phyloP scores from a whole-genome alignment of 768 basidiomycete species.

The Coprinopsis strossmayeri region DNA sequence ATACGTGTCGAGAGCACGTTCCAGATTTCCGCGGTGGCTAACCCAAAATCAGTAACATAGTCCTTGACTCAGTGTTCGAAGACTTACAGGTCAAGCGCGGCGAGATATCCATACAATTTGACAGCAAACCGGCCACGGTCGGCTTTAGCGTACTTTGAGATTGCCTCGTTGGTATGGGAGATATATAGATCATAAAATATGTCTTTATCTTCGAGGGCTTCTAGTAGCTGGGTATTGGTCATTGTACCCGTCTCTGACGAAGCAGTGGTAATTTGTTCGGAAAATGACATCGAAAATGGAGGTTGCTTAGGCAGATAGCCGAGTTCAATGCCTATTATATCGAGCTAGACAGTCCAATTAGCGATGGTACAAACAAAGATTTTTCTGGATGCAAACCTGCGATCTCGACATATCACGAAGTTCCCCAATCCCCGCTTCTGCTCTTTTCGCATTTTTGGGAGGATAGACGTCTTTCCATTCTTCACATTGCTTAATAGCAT shows the following conservation, averaged over 20 bases:
- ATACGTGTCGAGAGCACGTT: constrained; percentile 62
- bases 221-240: constrained; percentile 54
- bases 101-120: constrained; percentile 78
- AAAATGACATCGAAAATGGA: constrained; percentile 58
- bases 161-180: constrained; percentile 68
- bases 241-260: constrained; percentile 28
- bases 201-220: constrained; percentile 47
- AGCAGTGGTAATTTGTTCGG: constrained; percentile 9
- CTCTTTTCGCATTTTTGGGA: constrained; percentile 41
- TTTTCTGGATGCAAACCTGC: no score
- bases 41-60: not conserved
- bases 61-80: not conserved
- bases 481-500: constrained; percentile 75
- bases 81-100: constrained; percentile 83
- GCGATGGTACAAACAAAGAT: no score
- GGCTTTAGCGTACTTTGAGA: constrained; percentile 79
- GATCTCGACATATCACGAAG: constrained; percentile 80
- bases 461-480: constrained; percentile 51
- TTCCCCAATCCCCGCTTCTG: constrained; percentile 82
- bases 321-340: constrained; percentile 69
- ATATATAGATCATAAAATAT: constrained; percentile 77
- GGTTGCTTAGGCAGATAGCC: constrained; percentile 66
- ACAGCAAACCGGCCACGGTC: constrained; percentile 82
- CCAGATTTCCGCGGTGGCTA: constrained; percentile 63
- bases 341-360: constrained; percentile 57